Percentiles rank a stretch among this genome's conserved stretches.
Conservation (phyloP, 2,329 filamentous ascomycete species). For the Drechslera avenae region DNA sequence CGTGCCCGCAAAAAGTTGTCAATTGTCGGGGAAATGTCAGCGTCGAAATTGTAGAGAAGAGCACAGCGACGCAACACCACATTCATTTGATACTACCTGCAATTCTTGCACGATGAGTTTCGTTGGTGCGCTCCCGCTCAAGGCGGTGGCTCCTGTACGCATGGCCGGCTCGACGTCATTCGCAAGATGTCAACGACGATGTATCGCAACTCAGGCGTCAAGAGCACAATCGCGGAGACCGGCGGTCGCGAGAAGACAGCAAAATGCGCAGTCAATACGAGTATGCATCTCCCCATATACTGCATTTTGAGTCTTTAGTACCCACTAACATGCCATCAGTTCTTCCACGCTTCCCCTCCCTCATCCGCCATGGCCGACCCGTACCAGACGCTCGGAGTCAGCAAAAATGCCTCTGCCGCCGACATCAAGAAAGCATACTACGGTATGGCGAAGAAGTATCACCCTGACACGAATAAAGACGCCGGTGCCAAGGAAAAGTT, state of each 20-base stretch:
- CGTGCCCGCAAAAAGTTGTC: conserved; percentile 24
- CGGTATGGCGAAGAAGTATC: conserved; percentile 93
- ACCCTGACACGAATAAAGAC: conserved; percentile 98
- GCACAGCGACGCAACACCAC: conserved; percentile 17
- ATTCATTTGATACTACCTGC: conserved; percentile 13
- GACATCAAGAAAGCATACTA: conserved; percentile 99
- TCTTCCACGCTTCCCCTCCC: conserved; percentile 57
- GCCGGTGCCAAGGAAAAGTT: conserved; percentile 92
- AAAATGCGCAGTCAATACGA: conserved; percentile 36
- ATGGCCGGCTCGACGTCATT: conserved; percentile 34
- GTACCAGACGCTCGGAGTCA: conserved; percentile 84
- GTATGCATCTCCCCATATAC: conserved; percentile 24
- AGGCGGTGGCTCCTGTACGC: conserved; percentile 39
- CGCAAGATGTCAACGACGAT: conserved; percentile 38
- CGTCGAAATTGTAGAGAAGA: conserved; percentile 4
- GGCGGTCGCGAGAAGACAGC: conserved; percentile 24
- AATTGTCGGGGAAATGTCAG: conserved; percentile 8
- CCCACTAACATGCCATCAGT: conserved; percentile 34
- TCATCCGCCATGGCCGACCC: conserved; percentile 73
- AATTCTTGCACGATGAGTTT: conserved; percentile 40
- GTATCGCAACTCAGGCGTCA: conserved; percentile 34
- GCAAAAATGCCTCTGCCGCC: conserved; percentile 75
- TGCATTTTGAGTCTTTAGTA: not conserved
- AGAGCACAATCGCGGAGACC: conserved; percentile 36
- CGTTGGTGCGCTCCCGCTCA: conserved; percentile 42